Percentiles rank a stretch among this genome's conserved stretches.
phyloP scores from a whole-genome alignment of 169 alveolate genomes.

The Cyclospora cayetanensis region DNA sequence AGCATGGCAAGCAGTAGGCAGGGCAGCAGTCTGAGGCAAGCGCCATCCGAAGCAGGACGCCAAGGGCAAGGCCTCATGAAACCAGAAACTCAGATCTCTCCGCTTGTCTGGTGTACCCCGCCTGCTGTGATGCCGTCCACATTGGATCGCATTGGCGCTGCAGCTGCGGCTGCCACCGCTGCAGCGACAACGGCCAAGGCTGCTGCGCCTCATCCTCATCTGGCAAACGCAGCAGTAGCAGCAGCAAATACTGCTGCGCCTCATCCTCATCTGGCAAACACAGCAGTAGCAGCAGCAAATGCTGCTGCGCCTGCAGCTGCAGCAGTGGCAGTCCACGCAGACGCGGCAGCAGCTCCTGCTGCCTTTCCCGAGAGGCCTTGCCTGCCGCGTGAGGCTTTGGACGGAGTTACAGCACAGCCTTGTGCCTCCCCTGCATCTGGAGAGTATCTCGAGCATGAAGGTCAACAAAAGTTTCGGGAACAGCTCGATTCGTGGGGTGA shows the following conservation, averaged over 20 bases:
- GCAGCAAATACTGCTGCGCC: background rate
- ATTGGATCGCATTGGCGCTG: background rate
- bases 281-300: background rate
- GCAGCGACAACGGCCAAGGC: conserved; percentile 1
- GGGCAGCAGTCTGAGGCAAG: background rate
- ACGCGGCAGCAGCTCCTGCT: background rate
- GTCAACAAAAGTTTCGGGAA: background rate
- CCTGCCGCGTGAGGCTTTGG: background rate
- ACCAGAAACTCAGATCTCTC: too few species aligned
- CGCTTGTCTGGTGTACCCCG: too few species aligned
- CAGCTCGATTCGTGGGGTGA: background rate
- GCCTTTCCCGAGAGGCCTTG: background rate
- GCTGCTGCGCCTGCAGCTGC: background rate
- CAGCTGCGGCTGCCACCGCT: conserved; percentile 19
- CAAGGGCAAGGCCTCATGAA: too few species aligned
- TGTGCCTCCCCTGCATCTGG: too few species aligned
- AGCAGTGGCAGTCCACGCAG: background rate
- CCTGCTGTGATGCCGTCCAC: background rate
- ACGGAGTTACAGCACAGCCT: too few species aligned
- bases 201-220: too few species aligned
- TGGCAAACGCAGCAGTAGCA: background rate
- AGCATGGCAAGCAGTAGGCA: background rate
- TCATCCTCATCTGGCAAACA: too few species aligned
- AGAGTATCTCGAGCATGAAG: too few species aligned
- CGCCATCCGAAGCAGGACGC: conserved; percentile 58